Percentiles rank a stretch among this genome's conserved stretches.
Evolutionary conservation across 139 green algal genomes (phyloP).

Genomic region (Tetradesmus obliquus): DNA sequence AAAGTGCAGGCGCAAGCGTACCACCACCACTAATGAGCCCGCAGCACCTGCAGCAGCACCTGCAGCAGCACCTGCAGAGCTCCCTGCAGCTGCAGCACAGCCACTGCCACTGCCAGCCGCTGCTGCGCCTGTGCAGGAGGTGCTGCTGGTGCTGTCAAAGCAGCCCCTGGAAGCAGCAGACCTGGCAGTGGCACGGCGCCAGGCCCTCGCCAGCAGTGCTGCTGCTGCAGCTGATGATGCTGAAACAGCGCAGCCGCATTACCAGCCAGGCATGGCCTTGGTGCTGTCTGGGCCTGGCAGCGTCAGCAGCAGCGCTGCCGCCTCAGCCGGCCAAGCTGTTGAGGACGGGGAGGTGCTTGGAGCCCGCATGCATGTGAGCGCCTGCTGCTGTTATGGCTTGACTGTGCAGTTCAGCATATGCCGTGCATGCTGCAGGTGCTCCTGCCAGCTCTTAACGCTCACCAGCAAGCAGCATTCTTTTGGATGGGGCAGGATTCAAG

Average conservation of each 20-base stretch:
- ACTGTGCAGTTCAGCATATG: too few species aligned
- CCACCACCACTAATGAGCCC: not conserved
- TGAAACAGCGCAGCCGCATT: not conserved
- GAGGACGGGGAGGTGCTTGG: not conserved
- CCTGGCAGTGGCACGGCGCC: not conserved
- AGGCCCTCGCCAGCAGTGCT: not conserved
- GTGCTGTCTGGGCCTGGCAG: not conserved
- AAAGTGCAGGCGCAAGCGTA: not conserved
- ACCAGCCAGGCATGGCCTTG: not conserved
- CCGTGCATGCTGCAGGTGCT: not conserved
- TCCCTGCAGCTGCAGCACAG: not conserved
- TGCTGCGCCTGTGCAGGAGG: not conserved
- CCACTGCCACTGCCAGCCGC: not conserved
- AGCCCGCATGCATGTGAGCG: not conserved
- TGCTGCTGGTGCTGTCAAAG: constrained; percentile 2
- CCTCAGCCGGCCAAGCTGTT: too few species aligned
- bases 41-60: not conserved
- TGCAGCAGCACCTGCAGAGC: not conserved
- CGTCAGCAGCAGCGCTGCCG: not conserved
- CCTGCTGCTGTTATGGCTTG: not conserved
- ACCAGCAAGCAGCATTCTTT: too few species aligned
- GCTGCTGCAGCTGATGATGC: not conserved
- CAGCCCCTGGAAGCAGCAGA: not conserved
- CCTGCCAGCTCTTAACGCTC: too few species aligned
- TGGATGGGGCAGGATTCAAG: too few species aligned